Base-by-base conservation (phyloP, 2,329 filamentous ascomycete species). In the Albophoma yamanashiensis region DNA sequence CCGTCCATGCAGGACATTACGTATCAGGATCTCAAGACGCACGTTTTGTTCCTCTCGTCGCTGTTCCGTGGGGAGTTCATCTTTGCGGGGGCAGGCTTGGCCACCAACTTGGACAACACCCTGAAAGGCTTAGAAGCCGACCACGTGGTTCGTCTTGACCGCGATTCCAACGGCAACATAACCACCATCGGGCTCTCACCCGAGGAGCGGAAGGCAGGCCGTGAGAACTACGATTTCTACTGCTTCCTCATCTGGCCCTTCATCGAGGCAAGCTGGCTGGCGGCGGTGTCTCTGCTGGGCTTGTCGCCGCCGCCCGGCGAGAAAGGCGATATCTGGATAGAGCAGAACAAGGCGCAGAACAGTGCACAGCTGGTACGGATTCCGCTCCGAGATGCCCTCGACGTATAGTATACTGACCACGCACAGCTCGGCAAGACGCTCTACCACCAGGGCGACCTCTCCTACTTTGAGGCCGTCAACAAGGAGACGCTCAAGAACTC, bases 171-270 rank as follows among this genome's bases (percentile, higher is more conserved):
- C 6, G 80, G 79, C 0, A 79, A 81, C 0, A 82, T 91, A n/a
- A 77, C 78, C 0, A 84, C 78, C 59, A 78, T 97, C 43, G 91
- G 91, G 5, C 79, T 99, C 9, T 88, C 89, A 22, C 84, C 89
- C 7, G 76, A 82, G 3, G 94, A 99, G 73, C 82, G 92, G 22
- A 79, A 82, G 38, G 86, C 83, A 8, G 94, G 94, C 1, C 81
- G 93, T 43, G 94, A 99, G 73, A 97, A 97, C 68, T 99, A 89
- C 68, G 94, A 99, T 70, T 99, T 99, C 74, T 97, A 97, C 76
- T 97, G 93, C 76, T 99, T 97, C 79, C 77, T 99, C 25, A 91
- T 99, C 64, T 99, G 94, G 94, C 94, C 94, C 0, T 99, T 99
- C 67, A 92, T 97, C 65, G 94, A 99, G 74, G 89, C 92, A 0